Conservation (phyloP, 805 yeast genomes). For the Metschnikowia similis region DNA sequence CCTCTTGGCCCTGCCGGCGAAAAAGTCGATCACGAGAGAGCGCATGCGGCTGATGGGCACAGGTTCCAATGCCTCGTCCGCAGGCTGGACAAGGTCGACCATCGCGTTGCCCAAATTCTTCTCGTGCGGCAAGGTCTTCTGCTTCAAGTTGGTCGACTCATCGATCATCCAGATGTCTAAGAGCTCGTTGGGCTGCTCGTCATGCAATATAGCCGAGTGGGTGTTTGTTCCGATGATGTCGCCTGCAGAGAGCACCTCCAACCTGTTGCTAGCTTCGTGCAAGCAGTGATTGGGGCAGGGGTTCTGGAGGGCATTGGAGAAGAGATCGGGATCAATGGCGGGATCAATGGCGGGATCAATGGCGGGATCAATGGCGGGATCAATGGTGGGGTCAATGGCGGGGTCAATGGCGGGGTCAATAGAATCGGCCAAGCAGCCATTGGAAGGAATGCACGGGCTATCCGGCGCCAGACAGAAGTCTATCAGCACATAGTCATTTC, state of each 20-base stretch:
- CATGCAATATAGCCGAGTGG: slow-evolving; percentile 25
- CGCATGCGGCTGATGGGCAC: slow-evolving; percentile 10
- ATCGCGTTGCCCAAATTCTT: slow-evolving; percentile 26
- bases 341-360: too few relatives aligned
- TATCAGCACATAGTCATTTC: background rate
- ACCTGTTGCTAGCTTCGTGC: background rate
- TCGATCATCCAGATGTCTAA: slow-evolving; percentile 30
- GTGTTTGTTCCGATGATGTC: slow-evolving; percentile 27
- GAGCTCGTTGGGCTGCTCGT: slow-evolving; percentile 29
- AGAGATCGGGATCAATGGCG: background rate
- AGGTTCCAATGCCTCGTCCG: background rate
- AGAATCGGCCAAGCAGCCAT: background rate
- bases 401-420: background rate
- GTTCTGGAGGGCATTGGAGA: background rate
- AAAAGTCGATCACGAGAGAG: slow-evolving; percentile 16
- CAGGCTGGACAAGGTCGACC: background rate
- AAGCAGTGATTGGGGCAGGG: background rate
- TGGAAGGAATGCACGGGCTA: too few relatives aligned
- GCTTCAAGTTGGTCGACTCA: slow-evolving; percentile 26
- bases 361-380: background rate
- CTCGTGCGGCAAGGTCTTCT: slow-evolving; percentile 36
- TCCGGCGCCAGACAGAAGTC: background rate
- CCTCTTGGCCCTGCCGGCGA: slow-evolving; percentile 34
- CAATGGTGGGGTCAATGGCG: background rate
- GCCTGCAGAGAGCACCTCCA: slow-evolving; percentile 26